These are phyloP conservation scores for Colletotrichum lentis DNA, from an alignment of 2,329 filamentous ascomycete genomes.

Conservation along the genomic window DNA sequence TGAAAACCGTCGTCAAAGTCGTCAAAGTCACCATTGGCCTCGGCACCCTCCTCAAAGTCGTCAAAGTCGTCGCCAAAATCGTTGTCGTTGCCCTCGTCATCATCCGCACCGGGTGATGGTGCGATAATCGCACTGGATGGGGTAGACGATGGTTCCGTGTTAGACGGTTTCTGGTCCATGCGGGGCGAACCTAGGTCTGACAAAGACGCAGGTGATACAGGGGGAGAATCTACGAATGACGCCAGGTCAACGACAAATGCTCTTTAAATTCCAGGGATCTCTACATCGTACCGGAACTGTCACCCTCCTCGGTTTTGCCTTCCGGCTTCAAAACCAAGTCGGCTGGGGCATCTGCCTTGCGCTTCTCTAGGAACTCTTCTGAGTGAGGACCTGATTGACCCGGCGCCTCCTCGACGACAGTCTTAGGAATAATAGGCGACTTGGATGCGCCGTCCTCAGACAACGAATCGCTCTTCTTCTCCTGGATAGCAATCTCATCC, in stretches of 20 bases:
- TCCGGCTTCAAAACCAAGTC: slow-evolving; percentile 60
- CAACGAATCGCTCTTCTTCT: slow-evolving; percentile 39
- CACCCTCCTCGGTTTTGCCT: slow-evolving; percentile 49
- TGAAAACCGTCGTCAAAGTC: slow-evolving; percentile 80
- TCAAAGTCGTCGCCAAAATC: slow-evolving; percentile 68
- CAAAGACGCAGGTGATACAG: slow-evolving; percentile 40
- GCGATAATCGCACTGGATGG: slow-evolving; percentile 23
- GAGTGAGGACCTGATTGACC: slow-evolving; percentile 56
- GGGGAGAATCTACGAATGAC: slow-evolving; percentile 51
- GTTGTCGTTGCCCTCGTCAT: slow-evolving; percentile 44
- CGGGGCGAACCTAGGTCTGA: slow-evolving; percentile 45
- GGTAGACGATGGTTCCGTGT: slow-evolving; percentile 38
- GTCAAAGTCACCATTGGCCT: slow-evolving; percentile 65
- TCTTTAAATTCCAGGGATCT: slow-evolving; percentile 39
- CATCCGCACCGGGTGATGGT: slow-evolving; percentile 40
- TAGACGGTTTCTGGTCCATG: slow-evolving; percentile 47
- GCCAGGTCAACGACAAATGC: slow-evolving; percentile 39
- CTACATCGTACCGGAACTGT: slow-evolving; percentile 47
- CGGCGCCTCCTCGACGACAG: slow-evolving; percentile 61
- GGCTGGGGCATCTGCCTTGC: slow-evolving; percentile 61
- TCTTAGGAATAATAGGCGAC: slow-evolving; percentile 57
- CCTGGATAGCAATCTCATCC: slow-evolving; percentile 64
- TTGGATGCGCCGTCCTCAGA: slow-evolving; percentile 39
- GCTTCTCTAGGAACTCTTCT: slow-evolving; percentile 55
- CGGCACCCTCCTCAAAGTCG: slow-evolving; percentile 68